These are phyloP conservation scores for Dipsacomyces acuminosporus DNA, from an alignment of 371 early-diverging fungal species.

Conservation along the genomic window DNA sequence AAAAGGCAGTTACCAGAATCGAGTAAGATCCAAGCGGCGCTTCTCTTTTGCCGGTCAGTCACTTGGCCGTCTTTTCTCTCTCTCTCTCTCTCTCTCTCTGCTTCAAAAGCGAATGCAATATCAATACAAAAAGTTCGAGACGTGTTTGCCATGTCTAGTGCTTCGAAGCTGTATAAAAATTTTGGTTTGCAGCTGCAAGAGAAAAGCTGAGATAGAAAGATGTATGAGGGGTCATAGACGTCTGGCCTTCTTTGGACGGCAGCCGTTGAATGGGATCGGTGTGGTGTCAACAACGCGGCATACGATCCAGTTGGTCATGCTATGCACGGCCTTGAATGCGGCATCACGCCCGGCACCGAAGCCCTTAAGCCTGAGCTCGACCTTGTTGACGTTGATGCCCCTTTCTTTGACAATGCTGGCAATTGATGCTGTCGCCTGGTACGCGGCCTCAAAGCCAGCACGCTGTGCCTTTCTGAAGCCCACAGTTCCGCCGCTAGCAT, in stretches of 20 bases:
- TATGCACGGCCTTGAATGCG: conserved; percentile 75
- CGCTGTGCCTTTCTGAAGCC: conserved; percentile 88
- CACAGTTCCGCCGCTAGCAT: conserved; percentile 74
- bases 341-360: conserved; percentile 93
- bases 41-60: conserved; percentile 1
- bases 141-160: no score
- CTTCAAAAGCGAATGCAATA: no score
- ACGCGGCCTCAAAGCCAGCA: conserved; percentile 88
- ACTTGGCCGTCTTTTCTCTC: no score
- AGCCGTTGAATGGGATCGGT: conserved; percentile 91
- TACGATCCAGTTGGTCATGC: conserved; percentile 67
- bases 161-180: not conserved
- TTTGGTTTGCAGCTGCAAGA: not conserved
- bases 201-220: not conserved
- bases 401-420: conserved; percentile 62
- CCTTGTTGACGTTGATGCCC: conserved; percentile 55
- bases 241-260: conserved; percentile 85
- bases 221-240: conserved; percentile 83
- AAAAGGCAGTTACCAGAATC: conserved; percentile 13
- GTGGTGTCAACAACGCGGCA: conserved; percentile 80
- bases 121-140: no score
- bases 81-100: no score
- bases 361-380: conserved; percentile 81
- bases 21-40: conserved; percentile 2
- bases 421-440: conserved; percentile 79